Evolutionary conservation across 225 moss, liverwort and hornwort species (phyloP), one percentile per base, ranked within the genome.

Genomic region (Marchantia polymorpha): DNA sequence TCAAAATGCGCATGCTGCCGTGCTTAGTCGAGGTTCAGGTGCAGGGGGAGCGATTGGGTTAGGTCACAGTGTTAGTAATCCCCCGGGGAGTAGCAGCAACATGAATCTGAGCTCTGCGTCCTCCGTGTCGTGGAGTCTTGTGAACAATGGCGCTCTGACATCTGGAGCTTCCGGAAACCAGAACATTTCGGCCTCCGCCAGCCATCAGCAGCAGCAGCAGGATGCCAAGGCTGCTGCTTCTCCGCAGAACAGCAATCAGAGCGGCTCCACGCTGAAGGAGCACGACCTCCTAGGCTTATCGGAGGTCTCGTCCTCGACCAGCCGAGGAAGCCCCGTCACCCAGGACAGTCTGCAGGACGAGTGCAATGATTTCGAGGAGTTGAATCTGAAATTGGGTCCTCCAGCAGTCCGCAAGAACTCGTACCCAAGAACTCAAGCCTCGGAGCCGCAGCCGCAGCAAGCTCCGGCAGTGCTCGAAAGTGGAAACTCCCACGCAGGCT

Each of bases 231-330:
- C 56, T 7, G 47, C 12, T 19, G 12, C 78, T 1, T 79, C 82
- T 8, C 80, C 87, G 0, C 60, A 80, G n/a, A 86, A 85, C 26
- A 85, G 93, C 22, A 90, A 86, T 77, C 87, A 89, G 81, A 89
- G 88, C 76, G 95, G 91, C 15, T 88, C 88, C 20, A 87, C 90
- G 69, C 79, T 93, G 73, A 92, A 91, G 63, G 96, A 94, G 83
- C 94, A 94, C 56, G 96, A 96, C 71, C 90, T 94, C 15, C 84
- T 96, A 74, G 94, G 94, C 0, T 81, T 96, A 0, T 96, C 95
- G 10, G 93, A 92, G 54, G 92, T 88, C 11, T 89, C 91, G 0
- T 92, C 90, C 1, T 88, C 92, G 11, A 69, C 78, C 16, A 47
- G 73, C 23, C 10, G 52, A 1, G 31, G 26, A 4, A 60, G 58